A percentile compares a stretch with the other conserved stretches of the same genome.
Evolutionary conservation across 2,329 filamentous ascomycete species (phyloP).

Genomic region (Emergomyces orientalis): DNA sequence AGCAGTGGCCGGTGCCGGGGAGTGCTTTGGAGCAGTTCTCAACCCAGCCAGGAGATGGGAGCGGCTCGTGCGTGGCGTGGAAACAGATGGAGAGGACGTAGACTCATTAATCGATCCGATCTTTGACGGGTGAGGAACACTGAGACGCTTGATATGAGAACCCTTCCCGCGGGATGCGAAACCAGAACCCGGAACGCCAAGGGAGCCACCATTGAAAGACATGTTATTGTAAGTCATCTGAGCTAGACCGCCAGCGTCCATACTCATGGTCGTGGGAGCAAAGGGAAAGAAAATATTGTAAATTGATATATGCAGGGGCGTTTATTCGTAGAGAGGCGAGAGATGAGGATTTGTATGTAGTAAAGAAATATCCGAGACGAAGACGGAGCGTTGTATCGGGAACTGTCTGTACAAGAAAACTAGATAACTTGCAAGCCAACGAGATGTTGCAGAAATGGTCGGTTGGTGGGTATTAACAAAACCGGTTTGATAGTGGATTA

Average conservation of each 20-base stretch:
- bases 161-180: slow-evolving; percentile 80
- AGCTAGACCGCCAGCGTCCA: slow-evolving; percentile 98
- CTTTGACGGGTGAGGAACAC: slow-evolving; percentile 63
- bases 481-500: background rate
- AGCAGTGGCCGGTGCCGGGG: slow-evolving; percentile 59
- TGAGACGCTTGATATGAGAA: slow-evolving; percentile 80
- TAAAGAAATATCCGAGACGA: slow-evolving; percentile 1
- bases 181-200: slow-evolving; percentile 68
- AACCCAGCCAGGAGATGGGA: slow-evolving; percentile 89
- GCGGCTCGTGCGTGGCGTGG: slow-evolving; percentile 85
- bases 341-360: background rate
- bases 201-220: slow-evolving; percentile 54
- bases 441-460: background rate
- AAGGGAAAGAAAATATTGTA: slow-evolving; percentile 15
- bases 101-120: slow-evolving; percentile 56
- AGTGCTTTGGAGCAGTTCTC: slow-evolving; percentile 83
- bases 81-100: slow-evolving; percentile 56
- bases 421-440: background rate
- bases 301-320: slow-evolving; percentile 20
- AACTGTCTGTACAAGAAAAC: background rate
- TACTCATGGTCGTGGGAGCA: slow-evolving; percentile 30
- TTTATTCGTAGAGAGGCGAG: slow-evolving; percentile 9
- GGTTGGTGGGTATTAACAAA: background rate
- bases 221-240: slow-evolving; percentile 93
- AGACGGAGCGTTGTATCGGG: background rate